phyloP scores from a whole-genome alignment of 768 basidiomycete species.

The Boletus tylopilopsis region DNA sequence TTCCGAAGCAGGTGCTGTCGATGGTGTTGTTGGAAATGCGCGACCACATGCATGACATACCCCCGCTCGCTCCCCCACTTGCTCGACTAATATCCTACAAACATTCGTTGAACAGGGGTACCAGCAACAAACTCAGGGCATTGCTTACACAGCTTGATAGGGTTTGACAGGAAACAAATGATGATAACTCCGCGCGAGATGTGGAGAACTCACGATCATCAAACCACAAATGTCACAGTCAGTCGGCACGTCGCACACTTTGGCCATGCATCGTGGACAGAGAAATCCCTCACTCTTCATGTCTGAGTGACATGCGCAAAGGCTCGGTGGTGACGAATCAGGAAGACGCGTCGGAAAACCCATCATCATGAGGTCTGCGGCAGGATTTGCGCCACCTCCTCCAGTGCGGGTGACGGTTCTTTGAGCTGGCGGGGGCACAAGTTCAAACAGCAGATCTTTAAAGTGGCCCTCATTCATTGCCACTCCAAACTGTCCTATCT shows the following conservation, averaged over 20 bases:
- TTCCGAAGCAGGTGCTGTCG: conserved; percentile 41
- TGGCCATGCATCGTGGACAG: conserved; percentile 89
- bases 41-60: conserved; percentile 79
- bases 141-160: conserved; percentile 75
- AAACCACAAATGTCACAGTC: conserved; percentile 96
- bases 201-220: conserved; percentile 97
- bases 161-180: conserved; percentile 93
- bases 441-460: conserved; percentile 92
- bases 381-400: conserved; percentile 49
- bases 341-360: conserved; percentile 94
- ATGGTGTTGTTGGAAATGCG: conserved; percentile 51
- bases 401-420: conserved; percentile 47
- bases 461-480: conserved; percentile 97
- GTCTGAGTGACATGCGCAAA: conserved; percentile 93
- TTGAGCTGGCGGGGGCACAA: conserved; percentile 92
- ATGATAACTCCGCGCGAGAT: conserved; percentile 93
- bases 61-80: conserved; percentile 31
- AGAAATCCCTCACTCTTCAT: conserved; percentile 91
- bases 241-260: conserved; percentile 97
- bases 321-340: conserved; percentile 71
- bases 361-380: conserved; percentile 98
- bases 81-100: conserved; percentile 39
- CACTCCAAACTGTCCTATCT: conserved; percentile 83
- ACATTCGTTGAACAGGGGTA: conserved; percentile 1
- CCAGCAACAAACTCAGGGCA: background rate